Evolutionary conservation across 139 green algal species (phyloP).

Genomic region (Chlamydomonas sp.): DNA sequence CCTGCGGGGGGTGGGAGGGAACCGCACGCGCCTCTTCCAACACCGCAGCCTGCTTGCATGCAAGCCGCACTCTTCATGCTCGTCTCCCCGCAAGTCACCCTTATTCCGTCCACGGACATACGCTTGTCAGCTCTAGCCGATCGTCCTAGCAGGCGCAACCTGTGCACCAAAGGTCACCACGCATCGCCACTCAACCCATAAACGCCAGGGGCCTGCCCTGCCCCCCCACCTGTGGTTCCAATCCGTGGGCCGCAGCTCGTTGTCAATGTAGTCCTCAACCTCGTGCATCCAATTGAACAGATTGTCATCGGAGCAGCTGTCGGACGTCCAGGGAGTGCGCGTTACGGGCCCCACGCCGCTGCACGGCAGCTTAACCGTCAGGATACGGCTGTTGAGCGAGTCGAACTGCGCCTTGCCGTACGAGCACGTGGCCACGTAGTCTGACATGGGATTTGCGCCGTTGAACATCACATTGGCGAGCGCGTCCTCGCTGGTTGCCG

Average conservation of each 20-base stretch:
- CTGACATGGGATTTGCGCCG: slow-evolving; percentile 19
- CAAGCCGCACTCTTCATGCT: neutral
- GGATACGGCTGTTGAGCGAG: slow-evolving; percentile 6
- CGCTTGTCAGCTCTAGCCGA: too few relatives aligned
- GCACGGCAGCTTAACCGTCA: slow-evolving; percentile 28
- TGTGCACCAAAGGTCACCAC: neutral
- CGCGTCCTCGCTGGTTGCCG: slow-evolving; percentile 2
- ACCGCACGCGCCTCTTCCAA: neutral
- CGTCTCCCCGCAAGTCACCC: neutral
- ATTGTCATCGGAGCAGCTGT: slow-evolving; percentile 28
- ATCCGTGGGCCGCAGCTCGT: slow-evolving; percentile 6
- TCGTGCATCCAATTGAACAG: slow-evolving; percentile 44
- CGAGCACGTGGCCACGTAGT: slow-evolving; percentile 37
- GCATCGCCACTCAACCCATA: neutral
- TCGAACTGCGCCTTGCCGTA: slow-evolving; percentile 41
- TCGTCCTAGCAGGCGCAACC: too few relatives aligned
- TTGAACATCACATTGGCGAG: slow-evolving; percentile 13
- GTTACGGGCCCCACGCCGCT: slow-evolving; percentile 8
- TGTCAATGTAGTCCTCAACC: slow-evolving; percentile 37
- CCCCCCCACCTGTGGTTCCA: slow-evolving; percentile 23
- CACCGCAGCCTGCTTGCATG: neutral
- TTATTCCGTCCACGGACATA: too few relatives aligned
- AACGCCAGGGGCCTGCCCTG: neutral
- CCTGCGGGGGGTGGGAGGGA: neutral
- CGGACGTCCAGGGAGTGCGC: slow-evolving; percentile 6